phyloP scores from a whole-genome alignment of 441 rosid genomes.

The Pelargonium australe region DNA sequence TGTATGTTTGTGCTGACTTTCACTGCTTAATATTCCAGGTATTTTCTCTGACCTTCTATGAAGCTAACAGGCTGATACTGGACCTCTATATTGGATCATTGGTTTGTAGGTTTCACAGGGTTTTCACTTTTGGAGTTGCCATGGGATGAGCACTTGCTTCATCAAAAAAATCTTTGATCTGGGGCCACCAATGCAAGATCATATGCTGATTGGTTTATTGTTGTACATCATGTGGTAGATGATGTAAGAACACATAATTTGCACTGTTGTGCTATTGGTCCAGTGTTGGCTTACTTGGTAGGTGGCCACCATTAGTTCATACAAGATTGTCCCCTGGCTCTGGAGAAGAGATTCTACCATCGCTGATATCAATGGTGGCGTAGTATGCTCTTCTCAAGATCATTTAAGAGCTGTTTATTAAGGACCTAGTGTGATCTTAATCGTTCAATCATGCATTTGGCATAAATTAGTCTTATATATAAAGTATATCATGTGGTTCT shows the following conservation, averaged over 20 bases:
- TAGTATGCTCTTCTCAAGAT: neutral
- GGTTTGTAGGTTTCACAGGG: conserved; percentile 96
- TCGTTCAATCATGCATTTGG: neutral
- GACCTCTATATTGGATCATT: conserved; percentile 81
- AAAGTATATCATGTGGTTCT: too few relatives aligned
- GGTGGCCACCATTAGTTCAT: conserved; percentile 16
- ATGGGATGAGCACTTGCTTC: conserved; percentile 29
- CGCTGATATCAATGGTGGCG: neutral
- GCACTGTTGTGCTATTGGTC: conserved; percentile 1
- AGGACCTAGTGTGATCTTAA: neutral
- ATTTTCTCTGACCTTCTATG: conserved; percentile 96
- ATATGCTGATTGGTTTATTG: conserved; percentile 21
- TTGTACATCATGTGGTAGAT: conserved; percentile 6
- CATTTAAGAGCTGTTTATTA: neutral
- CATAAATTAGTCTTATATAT: neutral
- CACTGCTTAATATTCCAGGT: conserved; percentile 83
- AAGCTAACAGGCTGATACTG: conserved; percentile 87
- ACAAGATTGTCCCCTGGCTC: neutral
- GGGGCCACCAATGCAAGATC: conserved; percentile 18
- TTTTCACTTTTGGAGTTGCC: conserved; percentile 38
- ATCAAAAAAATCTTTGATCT: conserved; percentile 27
- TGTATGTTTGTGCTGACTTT: conserved; percentile 45
- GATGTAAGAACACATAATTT: conserved; percentile 5
- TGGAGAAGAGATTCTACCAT: conserved; percentile 5
- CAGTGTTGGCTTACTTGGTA: neutral